Base-by-base conservation (phyloP, 2,329 filamentous ascomycete genomes). In the Fusarium napiforme region DNA sequence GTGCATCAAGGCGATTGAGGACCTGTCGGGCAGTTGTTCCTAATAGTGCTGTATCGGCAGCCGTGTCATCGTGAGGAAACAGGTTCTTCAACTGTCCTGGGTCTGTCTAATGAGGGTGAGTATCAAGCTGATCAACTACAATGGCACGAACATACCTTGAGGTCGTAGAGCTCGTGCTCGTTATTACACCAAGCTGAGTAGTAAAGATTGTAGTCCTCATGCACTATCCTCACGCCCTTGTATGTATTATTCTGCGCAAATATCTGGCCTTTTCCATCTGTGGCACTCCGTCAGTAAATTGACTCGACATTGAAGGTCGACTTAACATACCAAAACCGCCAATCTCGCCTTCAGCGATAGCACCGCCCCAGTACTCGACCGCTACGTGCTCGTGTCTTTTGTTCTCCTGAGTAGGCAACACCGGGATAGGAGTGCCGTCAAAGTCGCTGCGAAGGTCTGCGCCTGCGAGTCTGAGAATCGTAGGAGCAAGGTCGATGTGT, bases 181-280 rank as follows among this genome's bases (percentile, higher is more conserved):
- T 90, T 89, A 19, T 82, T 91, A 76, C 92, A 93, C 91, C 91
- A 93, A 0, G 92, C 89, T 0, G 89, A 87, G 75, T 93, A 93
- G 69, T 90, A 89, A 9, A 93, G 78, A 74, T 87, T 89, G 75
- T 92, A 93, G 9, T 82, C 80, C 5, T 85, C 78, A 2, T 85
- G 82, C 8, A 89, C 82, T 10, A 92, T 79, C n/a, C 89, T 85
- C 26, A 91, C 73, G 0, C 84, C 86, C 79, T 92, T 91, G 83
- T 91, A 92, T 0, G 89, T 91, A 72, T 91, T 91, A 66, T 85
- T 85, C 5, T 60, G 47, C 7, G 76, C 60, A 0, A 43, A 23
- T 7, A 50, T 42, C 37, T 49, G 71, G 7, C 76, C 76, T 21
- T 74, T 60, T 14, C 75, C 76, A 46, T 78, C 75, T 77, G 26